phyloP scores from a whole-genome alignment of 2,329 filamentous ascomycete species.

The Diaporthe australafricana region DNA sequence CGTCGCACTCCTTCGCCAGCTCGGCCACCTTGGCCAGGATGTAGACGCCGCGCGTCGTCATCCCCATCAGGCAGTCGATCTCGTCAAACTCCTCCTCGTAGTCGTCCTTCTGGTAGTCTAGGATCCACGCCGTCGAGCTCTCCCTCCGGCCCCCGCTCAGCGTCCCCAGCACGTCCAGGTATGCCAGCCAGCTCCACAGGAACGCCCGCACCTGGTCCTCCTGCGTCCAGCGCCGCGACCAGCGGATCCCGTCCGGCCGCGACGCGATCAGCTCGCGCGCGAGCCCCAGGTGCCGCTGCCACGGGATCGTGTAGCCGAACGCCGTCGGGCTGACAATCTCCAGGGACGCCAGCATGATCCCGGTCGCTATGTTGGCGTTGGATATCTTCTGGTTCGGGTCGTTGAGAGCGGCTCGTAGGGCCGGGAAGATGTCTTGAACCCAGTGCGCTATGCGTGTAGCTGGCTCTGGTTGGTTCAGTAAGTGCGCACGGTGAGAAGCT shows the following conservation, averaged over 20 bases:
- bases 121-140: constrained; percentile 61
- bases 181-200: constrained; percentile 84
- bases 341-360: constrained; percentile 86
- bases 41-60: constrained; percentile 77
- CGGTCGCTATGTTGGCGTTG: constrained; percentile 80
- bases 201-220: constrained; percentile 76
- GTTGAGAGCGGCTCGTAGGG: constrained; percentile 74
- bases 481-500: constrained; percentile 82
- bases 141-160: constrained; percentile 69
- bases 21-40: constrained; percentile 79
- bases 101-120: constrained; percentile 63
- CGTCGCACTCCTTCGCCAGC: constrained; percentile 76
- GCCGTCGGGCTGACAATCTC: constrained; percentile 86
- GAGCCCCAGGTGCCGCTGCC: constrained; percentile 82
- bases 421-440: constrained; percentile 83
- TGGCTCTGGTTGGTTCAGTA: constrained; percentile 80
- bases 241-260: constrained; percentile 59
- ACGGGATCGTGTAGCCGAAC: constrained; percentile 83
- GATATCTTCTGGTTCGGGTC: constrained; percentile 73
- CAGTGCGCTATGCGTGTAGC: constrained; percentile 82
- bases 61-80: constrained; percentile 85
- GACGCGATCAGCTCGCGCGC: constrained; percentile 81
- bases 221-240: constrained; percentile 60
- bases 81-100: constrained; percentile 68
- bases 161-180: constrained; percentile 82